Conservation (phyloP, 306 rosid genomes). For the Cucurbita moschata region DNA sequence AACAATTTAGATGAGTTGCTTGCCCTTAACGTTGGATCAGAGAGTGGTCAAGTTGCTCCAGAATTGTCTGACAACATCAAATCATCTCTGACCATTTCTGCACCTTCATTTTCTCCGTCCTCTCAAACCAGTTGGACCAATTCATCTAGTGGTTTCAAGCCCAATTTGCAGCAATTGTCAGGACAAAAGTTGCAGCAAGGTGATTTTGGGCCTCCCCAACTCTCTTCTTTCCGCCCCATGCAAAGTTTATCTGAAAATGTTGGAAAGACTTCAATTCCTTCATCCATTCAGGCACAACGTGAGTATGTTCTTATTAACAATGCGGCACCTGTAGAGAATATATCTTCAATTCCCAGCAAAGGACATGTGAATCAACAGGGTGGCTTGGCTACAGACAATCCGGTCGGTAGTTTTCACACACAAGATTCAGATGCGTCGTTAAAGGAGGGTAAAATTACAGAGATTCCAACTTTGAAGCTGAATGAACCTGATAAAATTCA, state of each 20-base stretch:
- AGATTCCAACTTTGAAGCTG: conserved; percentile 3
- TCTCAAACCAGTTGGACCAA: conserved; percentile 31
- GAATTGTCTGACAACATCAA: conserved; percentile 28
- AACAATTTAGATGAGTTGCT: conserved; percentile 50
- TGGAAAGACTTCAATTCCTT: conserved; percentile 15
- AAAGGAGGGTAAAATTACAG: conserved; percentile 14
- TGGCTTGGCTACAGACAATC: conserved; percentile 12
- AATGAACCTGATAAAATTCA: conserved; percentile 15
- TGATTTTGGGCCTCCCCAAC: conserved; percentile 33
- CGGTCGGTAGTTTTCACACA: conserved; percentile 10
- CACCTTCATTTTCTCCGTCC: conserved; percentile 30
- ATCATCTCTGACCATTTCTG: conserved; percentile 25
- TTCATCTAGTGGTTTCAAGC: conserved; percentile 35
- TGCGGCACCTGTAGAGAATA: conserved; percentile 17
- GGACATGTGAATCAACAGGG: conserved; percentile 18
- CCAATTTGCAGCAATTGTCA: conserved; percentile 23
- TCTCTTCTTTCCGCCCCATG: conserved; percentile 10
- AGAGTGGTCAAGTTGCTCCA: conserved; percentile 15
- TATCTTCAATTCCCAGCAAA: conserved; percentile 3
- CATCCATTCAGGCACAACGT: conserved; percentile 18
- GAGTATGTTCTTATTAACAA: conserved; percentile 10
- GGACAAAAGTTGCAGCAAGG: conserved; percentile 27
- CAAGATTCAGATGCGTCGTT: conserved; percentile 14
- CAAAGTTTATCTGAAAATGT: conserved; percentile 17
- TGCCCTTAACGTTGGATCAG: conserved; percentile 38